Percentiles rank a stretch among this genome's conserved stretches.
Evolutionary conservation across 2,329 filamentous ascomycete genomes (phyloP).

Genomic region (Catunica adiposa): DNA sequence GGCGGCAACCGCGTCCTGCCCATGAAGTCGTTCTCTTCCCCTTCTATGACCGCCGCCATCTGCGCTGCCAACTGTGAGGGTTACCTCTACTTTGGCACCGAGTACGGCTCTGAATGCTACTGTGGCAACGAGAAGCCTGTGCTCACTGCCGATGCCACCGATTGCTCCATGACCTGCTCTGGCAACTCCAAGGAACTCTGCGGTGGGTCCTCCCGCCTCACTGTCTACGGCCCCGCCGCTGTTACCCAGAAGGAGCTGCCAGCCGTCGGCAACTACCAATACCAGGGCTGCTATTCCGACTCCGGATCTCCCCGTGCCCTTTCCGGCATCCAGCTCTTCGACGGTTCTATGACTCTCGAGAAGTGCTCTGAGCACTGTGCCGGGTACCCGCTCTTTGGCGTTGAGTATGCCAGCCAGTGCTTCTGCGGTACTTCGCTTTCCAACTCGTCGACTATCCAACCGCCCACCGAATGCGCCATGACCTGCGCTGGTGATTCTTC

Average conservation of each 20-base stretch:
- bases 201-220: constrained; percentile 21
- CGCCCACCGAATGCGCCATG: constrained; percentile 25
- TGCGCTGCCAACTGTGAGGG: constrained; percentile 22
- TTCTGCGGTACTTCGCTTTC: constrained; percentile 22
- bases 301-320: constrained; percentile 18
- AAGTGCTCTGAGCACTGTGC: constrained; percentile 21
- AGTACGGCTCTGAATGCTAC: constrained; percentile 25
- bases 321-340: constrained; percentile 16
- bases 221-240: constrained; percentile 24
- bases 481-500: constrained; percentile 24
- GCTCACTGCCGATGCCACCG: constrained; percentile 18
- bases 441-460: constrained; percentile 18
- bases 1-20: constrained; percentile 17
- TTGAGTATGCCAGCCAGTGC: constrained; percentile 24
- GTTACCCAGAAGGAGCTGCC: background rate
- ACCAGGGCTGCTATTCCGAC: constrained; percentile 25
- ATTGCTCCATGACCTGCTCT: constrained; percentile 23
- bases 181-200: constrained; percentile 22
- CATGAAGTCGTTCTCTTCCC: constrained; percentile 19
- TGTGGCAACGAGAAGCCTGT: constrained; percentile 21
- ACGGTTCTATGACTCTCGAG: constrained; percentile 21
- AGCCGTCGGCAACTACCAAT: background rate
- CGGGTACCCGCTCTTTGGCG: constrained; percentile 22
- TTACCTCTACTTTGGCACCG: constrained; percentile 27
- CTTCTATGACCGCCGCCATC: constrained; percentile 21